These are phyloP conservation scores for Citrullus amarus DNA, from an alignment of 306 rosid species.

Conservation along the genomic window DNA sequence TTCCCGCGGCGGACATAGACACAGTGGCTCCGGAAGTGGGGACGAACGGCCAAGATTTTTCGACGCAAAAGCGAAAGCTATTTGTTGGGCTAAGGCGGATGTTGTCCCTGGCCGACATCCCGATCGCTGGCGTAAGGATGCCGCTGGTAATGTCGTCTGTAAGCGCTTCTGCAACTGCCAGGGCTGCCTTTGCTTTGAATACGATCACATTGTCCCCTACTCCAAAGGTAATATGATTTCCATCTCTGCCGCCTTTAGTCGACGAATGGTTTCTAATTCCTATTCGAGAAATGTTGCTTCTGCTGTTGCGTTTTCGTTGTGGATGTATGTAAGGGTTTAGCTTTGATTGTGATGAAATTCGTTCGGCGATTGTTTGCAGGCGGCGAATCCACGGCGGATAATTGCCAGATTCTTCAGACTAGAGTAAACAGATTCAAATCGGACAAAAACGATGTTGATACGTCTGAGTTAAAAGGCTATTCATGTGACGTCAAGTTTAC, in stretches of 20 bases:
- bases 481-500: conserved; percentile 60
- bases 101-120: conserved; percentile 78
- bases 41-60: conserved; percentile 57
- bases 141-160: conserved; percentile 83
- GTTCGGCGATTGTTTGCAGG: conserved; percentile 31
- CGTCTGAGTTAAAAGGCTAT: conserved; percentile 35
- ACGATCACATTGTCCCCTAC: conserved; percentile 77
- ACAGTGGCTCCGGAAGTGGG: neutral
- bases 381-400: conserved; percentile 69
- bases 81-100: conserved; percentile 67
- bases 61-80: conserved; percentile 48
- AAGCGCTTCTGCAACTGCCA: conserved; percentile 81
- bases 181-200: conserved; percentile 93
- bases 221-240: conserved; percentile 50
- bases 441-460: conserved; percentile 52
- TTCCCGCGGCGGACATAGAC: conserved; percentile 19
- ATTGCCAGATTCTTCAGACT: conserved; percentile 92
- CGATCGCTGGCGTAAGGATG: conserved; percentile 90
- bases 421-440: conserved; percentile 86
- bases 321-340: neutral
- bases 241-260: neutral
- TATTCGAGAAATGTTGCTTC: neutral
- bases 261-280: neutral
- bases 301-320: neutral
- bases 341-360: neutral